Evolutionary conservation across 768 basidiomycete genomes (phyloP), one percentile per base, ranked within the genome.

Genomic region (Lepiota brunneoincarnata): DNA sequence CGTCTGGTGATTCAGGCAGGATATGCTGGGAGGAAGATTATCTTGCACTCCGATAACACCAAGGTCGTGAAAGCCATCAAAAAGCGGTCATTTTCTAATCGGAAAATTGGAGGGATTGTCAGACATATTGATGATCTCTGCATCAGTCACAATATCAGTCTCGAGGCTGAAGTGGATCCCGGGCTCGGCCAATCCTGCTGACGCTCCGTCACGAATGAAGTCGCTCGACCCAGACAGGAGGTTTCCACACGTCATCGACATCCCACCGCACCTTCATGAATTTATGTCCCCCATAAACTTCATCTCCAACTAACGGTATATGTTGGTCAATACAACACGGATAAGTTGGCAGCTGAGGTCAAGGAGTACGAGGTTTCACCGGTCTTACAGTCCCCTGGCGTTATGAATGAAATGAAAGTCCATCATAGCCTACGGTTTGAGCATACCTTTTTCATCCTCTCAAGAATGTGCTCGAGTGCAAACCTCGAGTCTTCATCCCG

Each of bases 11-110:
- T 73, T 2, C 58, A 69, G 0, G 38, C 63, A 0, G 64, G 65
- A 0, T 57, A 61, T 23, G 49, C 23, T 0, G 58, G 65, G 3
- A 60, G 57, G 4, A 65, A 63, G n/a, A 34, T 76, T 3, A 34
- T 54, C 0, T 48, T 81, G 1, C 63, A 64, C 3, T 77, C 72
- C 0, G 76, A 80, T 56, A 78, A 79, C 53, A 21, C 58, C 2
- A 74, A 74, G 0, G 72, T 76, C 0, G 65, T 80, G n/a, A 60
- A 64, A 0, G 69, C 72, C 0, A 58, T 77, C 4, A 51, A 52
- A 3, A 62, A 63, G 2, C 58, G 64, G 5, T 44, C 18, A 3
- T 69, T 69, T 20, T 63, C 64, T 9, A 53, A 63, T 4, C 21
- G 38, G 0, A 58, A 65, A n/a, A 67, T 70, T 23, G 49, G 58